Conservation (phyloP, 2,329 filamentous ascomycete genomes). For the Conoideocrella luteorostrata region DNA sequence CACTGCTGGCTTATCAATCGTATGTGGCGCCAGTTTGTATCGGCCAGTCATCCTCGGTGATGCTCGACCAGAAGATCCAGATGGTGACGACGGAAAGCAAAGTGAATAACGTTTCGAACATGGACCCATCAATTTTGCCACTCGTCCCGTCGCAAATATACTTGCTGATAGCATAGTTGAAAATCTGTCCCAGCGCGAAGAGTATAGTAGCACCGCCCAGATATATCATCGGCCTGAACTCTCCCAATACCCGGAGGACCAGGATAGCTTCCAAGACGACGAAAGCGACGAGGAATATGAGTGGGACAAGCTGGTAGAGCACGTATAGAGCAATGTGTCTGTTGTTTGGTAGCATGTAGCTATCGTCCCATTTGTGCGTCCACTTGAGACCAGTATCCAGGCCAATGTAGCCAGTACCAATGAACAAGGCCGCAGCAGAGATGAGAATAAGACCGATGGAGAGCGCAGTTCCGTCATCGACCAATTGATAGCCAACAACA, state of each 20-base stretch:
- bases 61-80: constrained; percentile 98
- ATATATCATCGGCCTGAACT: constrained; percentile 89
- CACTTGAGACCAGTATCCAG: no score
- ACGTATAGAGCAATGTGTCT: constrained; percentile 85
- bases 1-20: constrained; percentile 18
- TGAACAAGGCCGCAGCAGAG: constrained; percentile 67
- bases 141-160: constrained; percentile 80
- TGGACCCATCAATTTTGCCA: constrained; percentile 83
- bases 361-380: no score
- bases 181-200: constrained; percentile 89
- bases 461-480: constrained; percentile 86
- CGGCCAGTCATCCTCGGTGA: constrained; percentile 98
- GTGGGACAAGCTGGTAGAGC: constrained; percentile 81
- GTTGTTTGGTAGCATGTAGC: constrained; percentile 51
- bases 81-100: constrained; percentile 73
- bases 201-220: constrained; percentile 66
- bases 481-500: constrained; percentile 82
- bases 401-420: constrained; percentile 92
- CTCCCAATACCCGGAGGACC: constrained; percentile 79
- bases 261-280: constrained; percentile 78
- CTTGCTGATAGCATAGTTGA: constrained; percentile 89
- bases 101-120: constrained; percentile 93
- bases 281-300: constrained; percentile 84
- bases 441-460: constrained; percentile 69
- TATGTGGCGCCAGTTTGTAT: constrained; percentile 41